Conservation (phyloP, 768 basidiomycete genomes). For the Basidioascus undulatus region DNA sequence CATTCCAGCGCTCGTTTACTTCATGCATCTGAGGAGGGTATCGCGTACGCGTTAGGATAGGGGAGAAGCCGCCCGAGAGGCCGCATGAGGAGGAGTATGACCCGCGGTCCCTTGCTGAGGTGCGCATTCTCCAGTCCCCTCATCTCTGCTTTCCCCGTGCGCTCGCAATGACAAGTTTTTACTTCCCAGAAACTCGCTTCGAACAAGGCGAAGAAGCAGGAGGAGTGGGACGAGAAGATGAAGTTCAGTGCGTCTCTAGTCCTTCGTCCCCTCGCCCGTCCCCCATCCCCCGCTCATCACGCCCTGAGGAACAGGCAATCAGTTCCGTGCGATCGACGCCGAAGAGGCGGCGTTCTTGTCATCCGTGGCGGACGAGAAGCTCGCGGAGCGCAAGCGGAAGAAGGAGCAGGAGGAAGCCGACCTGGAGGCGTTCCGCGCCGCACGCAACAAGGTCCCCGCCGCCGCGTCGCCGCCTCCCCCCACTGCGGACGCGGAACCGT, state of each 20-base stretch:
- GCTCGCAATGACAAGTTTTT: too few relatives aligned
- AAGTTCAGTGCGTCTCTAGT: constrained; percentile 13
- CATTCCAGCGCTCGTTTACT: neutral
- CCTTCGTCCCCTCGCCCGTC: neutral
- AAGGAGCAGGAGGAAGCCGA: constrained; percentile 16
- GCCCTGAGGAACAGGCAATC: constrained; percentile 14
- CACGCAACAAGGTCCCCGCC: neutral
- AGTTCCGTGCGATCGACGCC: constrained; percentile 20
- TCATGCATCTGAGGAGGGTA: neutral
- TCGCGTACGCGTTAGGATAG: constrained; percentile 13
- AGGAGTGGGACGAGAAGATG: constrained; percentile 22
- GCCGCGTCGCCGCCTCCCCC: neutral
- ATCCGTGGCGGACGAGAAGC: constrained; percentile 13
- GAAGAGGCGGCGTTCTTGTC: constrained; percentile 20
- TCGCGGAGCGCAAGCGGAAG: constrained; percentile 13
- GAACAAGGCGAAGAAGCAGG: constrained; percentile 17
- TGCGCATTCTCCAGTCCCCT: neutral
- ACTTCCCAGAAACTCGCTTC: constrained; percentile 2
- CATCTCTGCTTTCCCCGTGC: neutral
- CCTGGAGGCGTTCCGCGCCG: constrained; percentile 14
- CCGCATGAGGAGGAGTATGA: constrained; percentile 16
- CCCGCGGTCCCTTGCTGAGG: constrained; percentile 19
- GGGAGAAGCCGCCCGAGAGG: constrained; percentile 19
- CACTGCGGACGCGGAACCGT: neutral
- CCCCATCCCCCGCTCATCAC: neutral